Evolutionary conservation across 345 rosid genomes (phyloP), one percentile per base, ranked within the genome.

Genomic region (Psidium friedrichsthalianum): DNA sequence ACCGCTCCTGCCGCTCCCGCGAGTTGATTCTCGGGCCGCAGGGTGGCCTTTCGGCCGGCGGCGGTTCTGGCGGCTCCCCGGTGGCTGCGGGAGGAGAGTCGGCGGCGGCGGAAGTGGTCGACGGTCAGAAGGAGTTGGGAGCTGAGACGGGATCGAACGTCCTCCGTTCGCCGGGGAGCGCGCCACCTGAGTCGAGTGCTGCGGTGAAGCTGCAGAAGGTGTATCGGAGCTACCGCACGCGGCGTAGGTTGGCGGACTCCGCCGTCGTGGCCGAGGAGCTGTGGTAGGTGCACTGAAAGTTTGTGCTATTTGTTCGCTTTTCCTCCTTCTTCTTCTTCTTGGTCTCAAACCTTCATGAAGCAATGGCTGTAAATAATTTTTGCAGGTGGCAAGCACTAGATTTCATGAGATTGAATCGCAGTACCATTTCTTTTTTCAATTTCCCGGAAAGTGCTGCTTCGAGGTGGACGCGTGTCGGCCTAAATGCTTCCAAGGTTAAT

Each of bases 371-470:
- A 36, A 22, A 36, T 55, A 36, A 21, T 64, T 59, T 51, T 74
- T 83, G 52, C 58, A 92, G 99, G 99, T 97, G 99, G 99, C 95
- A 85, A 88, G 98, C 93, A 12, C 90, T 97, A 82, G 96, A 97
- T 88, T 95, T 25, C 88, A 98, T 94, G 44, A 93, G 98, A 56
- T 74, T 97, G 83, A 92, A 91, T 82, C 96, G 84, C 87, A 97
- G 97, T 84, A 97, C 98, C 44, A 88, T 97, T 29, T 97, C 95
- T 11, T 97, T 97, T 84, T 95, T 95, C 87, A 85, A 95, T 90
- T 92, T 91, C 89, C 98, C 93, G 6, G 98, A 97, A 87, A 91
- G 89, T 85, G 91, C 97, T 4, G 93, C 89, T 86, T 94, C 98
- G 2, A 89, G 95, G 86, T 97, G 98, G 99, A 92, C 56, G 88